Conservation (phyloP, 768 basidiomycete genomes). For the Mycena epipterygia region DNA sequence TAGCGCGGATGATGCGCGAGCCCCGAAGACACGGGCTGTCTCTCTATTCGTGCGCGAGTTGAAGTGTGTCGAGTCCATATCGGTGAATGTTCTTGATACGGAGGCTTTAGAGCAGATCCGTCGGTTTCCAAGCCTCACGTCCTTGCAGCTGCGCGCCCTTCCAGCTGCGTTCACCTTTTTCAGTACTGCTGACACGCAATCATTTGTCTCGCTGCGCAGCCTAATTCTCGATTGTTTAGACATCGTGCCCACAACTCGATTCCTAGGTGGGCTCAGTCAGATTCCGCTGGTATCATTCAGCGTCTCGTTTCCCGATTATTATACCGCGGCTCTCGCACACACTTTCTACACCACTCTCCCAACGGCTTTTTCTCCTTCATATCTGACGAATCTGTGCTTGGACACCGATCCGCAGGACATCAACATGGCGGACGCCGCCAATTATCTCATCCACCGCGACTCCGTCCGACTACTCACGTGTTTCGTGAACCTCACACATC, state of each 20-base stretch:
- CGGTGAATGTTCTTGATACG: not conserved
- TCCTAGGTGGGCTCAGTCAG: constrained; percentile 3
- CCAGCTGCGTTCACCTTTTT: not conserved
- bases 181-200: not conserved
- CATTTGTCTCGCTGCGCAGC: not conserved
- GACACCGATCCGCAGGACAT: not conserved
- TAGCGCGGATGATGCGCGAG: not conserved
- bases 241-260: constrained; percentile 1
- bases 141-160: not conserved
- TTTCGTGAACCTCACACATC: constrained; percentile 5
- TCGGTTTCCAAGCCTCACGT: too few relatives aligned
- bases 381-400: not conserved
- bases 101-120: too few relatives aligned
- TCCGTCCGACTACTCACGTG: not conserved
- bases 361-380: not conserved
- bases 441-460: not conserved
- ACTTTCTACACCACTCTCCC: not conserved
- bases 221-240: not conserved
- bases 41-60: constrained; percentile 7
- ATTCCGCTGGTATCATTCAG: not conserved
- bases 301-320: not conserved
- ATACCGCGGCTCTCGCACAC: not conserved
- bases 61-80: constrained; percentile 7
- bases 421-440: not conserved
- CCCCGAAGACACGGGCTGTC: constrained; percentile 7